These are phyloP conservation scores for Leptographium wingfieldii DNA, from an alignment of 2,329 filamentous ascomycete genomes.

Conservation along the genomic window DNA sequence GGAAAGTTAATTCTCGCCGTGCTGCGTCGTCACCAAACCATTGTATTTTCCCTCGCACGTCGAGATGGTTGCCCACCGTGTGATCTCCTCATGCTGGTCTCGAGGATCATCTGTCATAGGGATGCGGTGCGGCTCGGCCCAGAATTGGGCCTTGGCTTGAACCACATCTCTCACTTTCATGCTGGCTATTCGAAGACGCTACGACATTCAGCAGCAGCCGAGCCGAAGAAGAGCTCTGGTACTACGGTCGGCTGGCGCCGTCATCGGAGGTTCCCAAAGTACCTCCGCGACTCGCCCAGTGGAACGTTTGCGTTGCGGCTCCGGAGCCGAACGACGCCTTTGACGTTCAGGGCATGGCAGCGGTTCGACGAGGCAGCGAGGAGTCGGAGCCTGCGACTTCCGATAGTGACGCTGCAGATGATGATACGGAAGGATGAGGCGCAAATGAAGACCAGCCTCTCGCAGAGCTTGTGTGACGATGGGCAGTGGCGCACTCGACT, in stretches of 20 bases:
- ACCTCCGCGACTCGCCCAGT: slow-evolving; percentile 11
- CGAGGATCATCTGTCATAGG: slow-evolving; percentile 13
- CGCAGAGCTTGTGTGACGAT: slow-evolving; percentile 12
- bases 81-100: slow-evolving; percentile 13
- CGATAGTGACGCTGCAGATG: slow-evolving; percentile 16
- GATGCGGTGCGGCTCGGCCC: slow-evolving; percentile 6
- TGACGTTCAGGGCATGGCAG: slow-evolving; percentile 10
- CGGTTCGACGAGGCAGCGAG: slow-evolving; percentile 11
- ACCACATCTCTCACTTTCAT: not conserved
- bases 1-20: not conserved
- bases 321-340: slow-evolving; percentile 4
- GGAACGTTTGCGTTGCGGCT: slow-evolving; percentile 10
- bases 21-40: not conserved
- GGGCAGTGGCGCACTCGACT: slow-evolving; percentile 20
- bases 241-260: not conserved
- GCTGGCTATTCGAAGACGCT: no score
- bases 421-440: slow-evolving; percentile 14
- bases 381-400: slow-evolving; percentile 14
- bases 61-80: slow-evolving; percentile 14
- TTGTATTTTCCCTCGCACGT: not conserved
- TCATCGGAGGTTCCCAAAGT: slow-evolving; percentile 6
- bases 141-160: not conserved
- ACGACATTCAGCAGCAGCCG: not conserved
- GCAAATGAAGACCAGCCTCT: slow-evolving; percentile 10
- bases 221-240: not conserved